Conservation (phyloP, 257 asterid species). For the Solanum virginianum region DNA sequence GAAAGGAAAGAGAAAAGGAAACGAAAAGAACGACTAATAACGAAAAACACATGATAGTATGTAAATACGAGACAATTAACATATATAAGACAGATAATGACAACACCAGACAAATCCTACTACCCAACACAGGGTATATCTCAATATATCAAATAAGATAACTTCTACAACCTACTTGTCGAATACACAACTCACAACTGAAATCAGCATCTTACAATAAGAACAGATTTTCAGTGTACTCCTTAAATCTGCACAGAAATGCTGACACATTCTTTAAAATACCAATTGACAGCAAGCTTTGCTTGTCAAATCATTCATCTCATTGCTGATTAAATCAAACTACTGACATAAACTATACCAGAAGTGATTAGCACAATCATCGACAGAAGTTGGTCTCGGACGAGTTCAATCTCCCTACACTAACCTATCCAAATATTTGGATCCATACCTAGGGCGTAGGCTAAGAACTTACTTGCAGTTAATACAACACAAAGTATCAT, state of each 20-base stretch:
- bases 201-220: not conserved
- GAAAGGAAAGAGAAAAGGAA: too few relatives aligned
- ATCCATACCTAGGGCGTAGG: not conserved
- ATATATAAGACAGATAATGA: too few relatives aligned
- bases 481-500: not conserved
- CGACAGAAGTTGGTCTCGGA: not conserved
- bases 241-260: not conserved
- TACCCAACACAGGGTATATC: not conserved
- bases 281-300: not conserved
- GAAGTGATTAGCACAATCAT: not conserved
- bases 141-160: not conserved
- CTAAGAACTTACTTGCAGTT: not conserved
- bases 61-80: too few relatives aligned
- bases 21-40: too few relatives aligned
- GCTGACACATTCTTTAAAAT: not conserved
- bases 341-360: not conserved
- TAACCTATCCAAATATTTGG: not conserved
- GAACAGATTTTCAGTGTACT: not conserved
- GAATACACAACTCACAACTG: not conserved
- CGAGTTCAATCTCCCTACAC: not conserved
- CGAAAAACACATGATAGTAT: too few relatives aligned
- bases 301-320: not conserved
- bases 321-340: not conserved
- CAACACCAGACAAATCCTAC: too few relatives aligned
- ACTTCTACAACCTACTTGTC: not conserved